Base-by-base conservation (phyloP, 805 yeast genomes). In the Scheffersomyces lignosus region DNA sequence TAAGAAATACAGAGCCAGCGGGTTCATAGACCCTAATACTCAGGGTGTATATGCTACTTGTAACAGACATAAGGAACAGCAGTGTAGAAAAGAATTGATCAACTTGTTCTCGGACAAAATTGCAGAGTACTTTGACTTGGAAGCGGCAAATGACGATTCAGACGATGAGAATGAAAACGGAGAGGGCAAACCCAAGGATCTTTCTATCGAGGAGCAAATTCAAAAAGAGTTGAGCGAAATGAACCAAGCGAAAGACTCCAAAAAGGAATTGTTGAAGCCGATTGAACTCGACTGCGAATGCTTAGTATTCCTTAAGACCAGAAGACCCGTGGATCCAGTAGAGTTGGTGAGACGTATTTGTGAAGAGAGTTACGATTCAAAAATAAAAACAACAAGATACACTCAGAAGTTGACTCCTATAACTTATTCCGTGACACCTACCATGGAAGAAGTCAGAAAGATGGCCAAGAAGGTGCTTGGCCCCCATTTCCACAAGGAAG, bases 21-120 rank as follows among this genome's bases (percentile, higher is more conserved):
- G 78, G 6, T 66, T 78, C 36, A 60, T 90, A 14, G 96, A 90
- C 51, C 96, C 96, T 0, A 83, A 83, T 27, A 85, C 93, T 37
- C 66, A 82, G 26, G 99, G 99, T 0, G 72, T 93, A 0, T 93
- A 86, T 60, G 96, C 89, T 9, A 86, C 98, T 0, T 91, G 97
- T 60, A 77, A 80, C 33, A 73, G 96, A 49, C 83, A 84, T 26
- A 80, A 82, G 41, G 99, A 93, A 58, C 73, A 73, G 36, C 80
- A 75, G 36, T 87, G 95, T 42, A 74, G 83, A n/a, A 79, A 78
- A 44, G 97, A 89, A 56, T 63, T 89, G 48, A 70, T 76, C 43
- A 59, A 67, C 38, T 54, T 87, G 7, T 72, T 89, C 28, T 62
- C 51, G 4, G 71, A 66, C 34, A 64, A 66, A 38, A 56, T 62